These are phyloP conservation scores for Arthrobotrys iridis DNA, from an alignment of 2,329 filamentous ascomycete species.

Conservation along the genomic window DNA sequence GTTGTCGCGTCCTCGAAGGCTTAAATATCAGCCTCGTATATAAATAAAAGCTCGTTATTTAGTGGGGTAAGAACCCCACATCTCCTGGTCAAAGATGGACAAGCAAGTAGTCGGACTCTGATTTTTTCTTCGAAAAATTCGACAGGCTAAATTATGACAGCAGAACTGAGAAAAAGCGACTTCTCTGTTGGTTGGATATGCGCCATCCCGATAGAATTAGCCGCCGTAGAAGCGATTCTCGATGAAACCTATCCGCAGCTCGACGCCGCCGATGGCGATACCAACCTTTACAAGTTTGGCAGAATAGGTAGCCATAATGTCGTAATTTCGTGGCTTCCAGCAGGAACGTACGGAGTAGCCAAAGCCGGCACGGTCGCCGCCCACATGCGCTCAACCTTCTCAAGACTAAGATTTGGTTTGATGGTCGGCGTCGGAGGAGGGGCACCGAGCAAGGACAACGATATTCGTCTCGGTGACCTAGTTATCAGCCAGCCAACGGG, in stretches of 20 bases:
- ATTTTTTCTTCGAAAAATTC: not conserved
- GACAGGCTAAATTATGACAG: not conserved
- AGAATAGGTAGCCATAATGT: not conserved
- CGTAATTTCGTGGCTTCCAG: constrained; percentile 4
- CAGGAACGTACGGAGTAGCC: not conserved
- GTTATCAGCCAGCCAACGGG: not conserved
- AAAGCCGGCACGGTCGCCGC: not conserved
- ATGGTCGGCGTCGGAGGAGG: constrained; percentile 6
- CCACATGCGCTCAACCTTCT: constrained; percentile 2
- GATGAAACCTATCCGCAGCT: constrained; percentile 1
- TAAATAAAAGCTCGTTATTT: not conserved
- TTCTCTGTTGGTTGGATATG: constrained; percentile 17
- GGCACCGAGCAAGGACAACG: not conserved
- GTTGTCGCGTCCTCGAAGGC: not conserved
- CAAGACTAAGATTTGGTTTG: not conserved
- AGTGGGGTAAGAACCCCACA: too few relatives aligned
- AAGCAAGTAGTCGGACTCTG: too few relatives aligned
- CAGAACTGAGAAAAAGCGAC: not conserved
- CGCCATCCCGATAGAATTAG: constrained; percentile 15
- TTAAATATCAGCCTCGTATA: not conserved
- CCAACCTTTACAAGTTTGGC: not conserved
- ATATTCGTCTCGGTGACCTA: constrained; percentile 19
- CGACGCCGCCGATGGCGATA: not conserved
- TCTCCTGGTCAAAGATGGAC: too few relatives aligned
- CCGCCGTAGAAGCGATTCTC: constrained; percentile 19